Percentiles rank a stretch among this genome's conserved stretches.
phyloP scores from a whole-genome alignment of 352 stramenopile genomes.

The Stramenopiles sp. region DNA sequence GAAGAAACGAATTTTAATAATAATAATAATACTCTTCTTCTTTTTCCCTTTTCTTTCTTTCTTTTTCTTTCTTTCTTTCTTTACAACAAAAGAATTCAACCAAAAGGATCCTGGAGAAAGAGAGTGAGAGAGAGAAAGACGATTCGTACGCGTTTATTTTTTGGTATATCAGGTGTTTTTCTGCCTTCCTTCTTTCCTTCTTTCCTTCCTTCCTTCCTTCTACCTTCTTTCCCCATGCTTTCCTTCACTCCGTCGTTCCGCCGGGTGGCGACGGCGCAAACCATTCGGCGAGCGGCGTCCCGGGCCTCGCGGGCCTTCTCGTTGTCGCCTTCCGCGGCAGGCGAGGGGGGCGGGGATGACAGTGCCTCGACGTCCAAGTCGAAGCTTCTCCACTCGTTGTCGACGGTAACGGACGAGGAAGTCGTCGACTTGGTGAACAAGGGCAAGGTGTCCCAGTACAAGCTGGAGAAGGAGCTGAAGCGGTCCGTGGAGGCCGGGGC shows the following conservation, averaged over 20 bases:
- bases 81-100: conserved; percentile 9
- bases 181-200: conserved; percentile 16
- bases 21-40: too few species aligned
- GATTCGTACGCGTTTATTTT: conserved; percentile 16
- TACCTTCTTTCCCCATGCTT: conserved; percentile 16
- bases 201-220: conserved; percentile 18
- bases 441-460: conserved; percentile 35
- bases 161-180: background rate
- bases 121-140: too few species aligned
- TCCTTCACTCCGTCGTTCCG: too few species aligned
- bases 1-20: conserved; percentile 4
- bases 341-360: too few species aligned
- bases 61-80: conserved; percentile 7
- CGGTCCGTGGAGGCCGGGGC: too few species aligned
- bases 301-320: background rate
- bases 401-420: conserved; percentile 10
- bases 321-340: too few species aligned
- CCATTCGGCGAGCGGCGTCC: background rate
- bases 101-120: background rate
- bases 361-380: too few species aligned
- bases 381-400: conserved; percentile 8
- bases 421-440: conserved; percentile 15
- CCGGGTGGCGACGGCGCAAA: too few species aligned
- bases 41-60: too few species aligned
- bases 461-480: conserved; percentile 58